These are phyloP conservation scores for Toxicodendron radicans DNA, from an alignment of 345 rosid genomes.

Conservation along the genomic window DNA sequence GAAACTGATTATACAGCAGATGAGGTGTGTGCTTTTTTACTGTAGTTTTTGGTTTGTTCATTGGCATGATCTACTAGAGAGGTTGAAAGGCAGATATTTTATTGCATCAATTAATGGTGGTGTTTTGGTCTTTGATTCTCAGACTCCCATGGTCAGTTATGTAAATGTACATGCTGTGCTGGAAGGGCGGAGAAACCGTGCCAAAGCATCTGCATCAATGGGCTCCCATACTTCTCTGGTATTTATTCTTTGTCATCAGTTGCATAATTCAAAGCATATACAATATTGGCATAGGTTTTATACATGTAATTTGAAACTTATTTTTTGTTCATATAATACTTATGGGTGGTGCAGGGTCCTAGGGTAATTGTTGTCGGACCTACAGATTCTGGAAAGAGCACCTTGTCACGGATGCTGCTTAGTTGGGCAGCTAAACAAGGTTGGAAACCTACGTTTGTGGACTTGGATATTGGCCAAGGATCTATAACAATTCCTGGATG, in stretches of 20 bases:
- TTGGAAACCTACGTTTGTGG: conserved; percentile 85
- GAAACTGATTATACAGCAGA: conserved; percentile 95
- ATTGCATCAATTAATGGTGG: conserved; percentile 1
- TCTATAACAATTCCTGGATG: conserved; percentile 82
- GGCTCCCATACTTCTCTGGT: conserved; percentile 59
- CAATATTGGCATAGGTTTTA: too few species aligned
- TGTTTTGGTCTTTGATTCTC: conserved; percentile 19
- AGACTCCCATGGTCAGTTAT: conserved; percentile 96
- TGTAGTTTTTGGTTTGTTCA: background rate
- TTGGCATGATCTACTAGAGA: background rate
- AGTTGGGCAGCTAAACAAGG: conserved; percentile 98
- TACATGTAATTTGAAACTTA: background rate
- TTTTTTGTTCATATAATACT: background rate
- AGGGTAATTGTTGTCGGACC: conserved; percentile 89
- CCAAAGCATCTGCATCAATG: conserved; percentile 28
- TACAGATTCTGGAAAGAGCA: conserved; percentile 91
- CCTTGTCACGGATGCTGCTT: conserved; percentile 85
- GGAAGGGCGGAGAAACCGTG: conserved; percentile 65
- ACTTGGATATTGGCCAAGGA: conserved; percentile 95
- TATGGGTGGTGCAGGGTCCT: conserved; percentile 61
- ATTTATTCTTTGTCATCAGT: background rate
- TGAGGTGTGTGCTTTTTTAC: conserved; percentile 49
- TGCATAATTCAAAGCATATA: background rate
- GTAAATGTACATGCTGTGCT: conserved; percentile 82
- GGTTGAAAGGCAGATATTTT: background rate